A percentile compares a stretch with the other conserved stretches of the same genome.
Evolutionary conservation across 2,329 filamentous ascomycete genomes (phyloP).

Genomic region (Apiospora kogelbergensis): DNA sequence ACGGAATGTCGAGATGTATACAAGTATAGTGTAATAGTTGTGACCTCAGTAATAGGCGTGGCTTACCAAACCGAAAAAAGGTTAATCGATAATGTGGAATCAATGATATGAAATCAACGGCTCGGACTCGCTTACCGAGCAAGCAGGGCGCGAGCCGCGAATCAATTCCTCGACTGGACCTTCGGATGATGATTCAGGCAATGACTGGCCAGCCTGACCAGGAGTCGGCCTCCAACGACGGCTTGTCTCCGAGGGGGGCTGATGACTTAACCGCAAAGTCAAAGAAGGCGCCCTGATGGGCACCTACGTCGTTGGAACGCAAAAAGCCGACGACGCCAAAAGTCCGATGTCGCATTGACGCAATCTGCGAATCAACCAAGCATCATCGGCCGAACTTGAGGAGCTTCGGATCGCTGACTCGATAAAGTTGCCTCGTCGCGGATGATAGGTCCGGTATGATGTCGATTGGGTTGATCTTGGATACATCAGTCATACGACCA

Average conservation of each 20-base stretch:
- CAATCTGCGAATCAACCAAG: constrained; percentile 2
- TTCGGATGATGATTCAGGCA: background rate
- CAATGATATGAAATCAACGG: background rate
- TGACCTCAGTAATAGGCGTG: background rate
- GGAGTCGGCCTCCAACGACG: background rate
- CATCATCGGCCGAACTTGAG: background rate
- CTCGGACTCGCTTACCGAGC: constrained; percentile 2
- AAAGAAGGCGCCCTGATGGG: background rate
- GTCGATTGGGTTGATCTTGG: background rate
- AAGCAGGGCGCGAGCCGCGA: background rate
- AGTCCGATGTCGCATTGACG: constrained; percentile 11
- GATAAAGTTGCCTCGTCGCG: background rate
- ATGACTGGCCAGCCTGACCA: no score
- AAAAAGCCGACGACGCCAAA: background rate
- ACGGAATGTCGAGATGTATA: background rate
- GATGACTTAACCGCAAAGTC: background rate
- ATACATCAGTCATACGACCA: background rate
- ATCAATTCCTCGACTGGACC: background rate
- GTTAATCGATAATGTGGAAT: background rate
- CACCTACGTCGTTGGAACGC: background rate
- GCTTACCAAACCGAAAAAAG: background rate
- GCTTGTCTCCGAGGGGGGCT: background rate
- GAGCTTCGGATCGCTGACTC: background rate
- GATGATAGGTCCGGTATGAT: background rate
- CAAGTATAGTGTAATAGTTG: background rate